Percentiles rank a stretch among this genome's conserved stretches.
phyloP scores from a whole-genome alignment of 1,139 yeast species.

The Suhomyces guaymorum region DNA sequence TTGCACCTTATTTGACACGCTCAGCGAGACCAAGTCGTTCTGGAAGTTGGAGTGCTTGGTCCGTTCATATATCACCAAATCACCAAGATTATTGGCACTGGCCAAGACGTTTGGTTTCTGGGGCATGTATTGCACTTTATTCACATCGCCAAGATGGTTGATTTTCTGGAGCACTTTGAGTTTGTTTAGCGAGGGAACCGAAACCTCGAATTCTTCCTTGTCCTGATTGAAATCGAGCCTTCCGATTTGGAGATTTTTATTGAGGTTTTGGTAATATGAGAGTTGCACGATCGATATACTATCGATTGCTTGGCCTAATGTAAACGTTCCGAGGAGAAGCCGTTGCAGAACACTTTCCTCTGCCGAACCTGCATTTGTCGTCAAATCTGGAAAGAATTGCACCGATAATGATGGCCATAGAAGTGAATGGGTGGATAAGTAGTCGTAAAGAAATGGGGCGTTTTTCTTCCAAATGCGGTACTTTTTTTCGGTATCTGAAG shows the following conservation, averaged over 20 bases:
- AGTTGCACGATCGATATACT: slow-evolving; percentile 40
- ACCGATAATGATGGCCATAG: slow-evolving; percentile 59
- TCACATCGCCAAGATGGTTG: slow-evolving; percentile 48
- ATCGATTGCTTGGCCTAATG: slow-evolving; percentile 46
- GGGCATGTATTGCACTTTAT: slow-evolving; percentile 42
- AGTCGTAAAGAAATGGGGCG: slow-evolving; percentile 52
- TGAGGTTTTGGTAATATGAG: slow-evolving; percentile 37
- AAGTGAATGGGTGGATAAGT: slow-evolving; percentile 48
- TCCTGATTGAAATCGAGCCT: slow-evolving; percentile 40
- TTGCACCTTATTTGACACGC: slow-evolving; percentile 35
- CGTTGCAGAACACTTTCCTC: slow-evolving; percentile 30
- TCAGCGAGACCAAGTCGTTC: slow-evolving; percentile 30
- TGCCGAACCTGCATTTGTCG: slow-evolving; percentile 5
- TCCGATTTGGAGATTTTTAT: slow-evolving; percentile 31
- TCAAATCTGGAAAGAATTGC: slow-evolving; percentile 55
- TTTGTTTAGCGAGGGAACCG: slow-evolving; percentile 25
- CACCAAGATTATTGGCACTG: slow-evolving; percentile 42
- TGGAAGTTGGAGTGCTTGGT: slow-evolving; percentile 52
- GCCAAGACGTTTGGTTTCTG: slow-evolving; percentile 49
- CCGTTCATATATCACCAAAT: slow-evolving; percentile 49
- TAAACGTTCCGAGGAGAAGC: slow-evolving; percentile 44
- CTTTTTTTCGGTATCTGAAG: slow-evolving; percentile 32
- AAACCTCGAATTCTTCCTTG: slow-evolving; percentile 43
- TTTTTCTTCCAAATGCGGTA: slow-evolving; percentile 59
- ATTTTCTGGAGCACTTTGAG: slow-evolving; percentile 39